Percentiles rank a stretch among this genome's conserved stretches.
Evolutionary conservation across 2,329 filamentous ascomycete species (phyloP).

Genomic region (Monilinia fructicola): DNA sequence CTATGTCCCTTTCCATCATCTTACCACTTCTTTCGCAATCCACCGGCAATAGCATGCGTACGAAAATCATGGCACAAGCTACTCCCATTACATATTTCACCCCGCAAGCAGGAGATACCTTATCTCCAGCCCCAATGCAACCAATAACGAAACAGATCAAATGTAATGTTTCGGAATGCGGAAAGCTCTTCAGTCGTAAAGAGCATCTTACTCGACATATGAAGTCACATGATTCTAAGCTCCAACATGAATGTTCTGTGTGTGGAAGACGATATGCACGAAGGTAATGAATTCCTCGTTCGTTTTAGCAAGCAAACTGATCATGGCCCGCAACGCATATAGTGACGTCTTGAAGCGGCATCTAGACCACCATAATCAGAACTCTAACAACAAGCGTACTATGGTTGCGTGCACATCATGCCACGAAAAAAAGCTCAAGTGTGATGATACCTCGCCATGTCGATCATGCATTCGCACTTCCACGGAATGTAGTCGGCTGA

Average conservation of each 20-base stretch:
- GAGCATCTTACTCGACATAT: slow-evolving; percentile 36
- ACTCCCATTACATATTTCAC: slow-evolving; percentile 7
- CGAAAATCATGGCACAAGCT: slow-evolving; percentile 7
- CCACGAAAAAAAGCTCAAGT: slow-evolving; percentile 49
- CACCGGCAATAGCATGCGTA: slow-evolving; percentile 13
- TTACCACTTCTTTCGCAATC: slow-evolving; percentile 4
- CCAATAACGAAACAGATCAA: slow-evolving; percentile 3
- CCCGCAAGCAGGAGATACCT: background rate
- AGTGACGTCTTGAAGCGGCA: slow-evolving; percentile 36
- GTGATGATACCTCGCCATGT: slow-evolving; percentile 45
- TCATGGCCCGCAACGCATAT: background rate
- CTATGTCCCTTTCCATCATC: background rate
- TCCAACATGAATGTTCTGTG: slow-evolving; percentile 29
- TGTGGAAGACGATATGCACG: slow-evolving; percentile 34
- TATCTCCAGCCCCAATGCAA: background rate
- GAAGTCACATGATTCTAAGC: slow-evolving; percentile 30
- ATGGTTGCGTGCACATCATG: slow-evolving; percentile 47
- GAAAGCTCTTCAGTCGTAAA: slow-evolving; percentile 34
- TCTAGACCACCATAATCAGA: slow-evolving; percentile 32
- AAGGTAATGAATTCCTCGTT: slow-evolving; percentile 17
- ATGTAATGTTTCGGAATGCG: slow-evolving; percentile 31
- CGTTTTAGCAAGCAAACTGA: background rate
- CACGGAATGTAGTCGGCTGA: slow-evolving; percentile 40
- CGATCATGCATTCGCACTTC: slow-evolving; percentile 45
- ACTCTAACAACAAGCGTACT: slow-evolving; percentile 37